These are phyloP conservation scores for Picea abies DNA, from an alignment of 83 land plant species.

Conservation along the genomic window DNA sequence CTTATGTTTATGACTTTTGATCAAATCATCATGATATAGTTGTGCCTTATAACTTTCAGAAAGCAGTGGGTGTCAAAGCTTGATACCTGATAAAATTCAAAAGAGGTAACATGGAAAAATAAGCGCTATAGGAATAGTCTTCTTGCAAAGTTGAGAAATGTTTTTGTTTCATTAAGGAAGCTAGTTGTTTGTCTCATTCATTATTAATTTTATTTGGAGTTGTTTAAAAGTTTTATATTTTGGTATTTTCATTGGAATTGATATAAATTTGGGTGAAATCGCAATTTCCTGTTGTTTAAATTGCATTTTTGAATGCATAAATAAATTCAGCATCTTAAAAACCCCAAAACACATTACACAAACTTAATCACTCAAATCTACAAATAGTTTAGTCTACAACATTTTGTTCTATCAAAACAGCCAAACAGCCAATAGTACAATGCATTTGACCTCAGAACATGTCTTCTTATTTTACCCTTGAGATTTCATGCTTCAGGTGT, in stretches of 20 bases:
- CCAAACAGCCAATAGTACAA: neutral
- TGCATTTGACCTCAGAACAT: neutral
- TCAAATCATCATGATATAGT: neutral
- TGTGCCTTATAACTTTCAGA: neutral
- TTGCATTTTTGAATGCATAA: too few species aligned
- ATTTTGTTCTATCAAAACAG: neutral
- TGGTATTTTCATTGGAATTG: too few species aligned
- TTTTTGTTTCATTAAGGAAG: neutral
- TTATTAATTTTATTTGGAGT: too few species aligned
- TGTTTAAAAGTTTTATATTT: too few species aligned
- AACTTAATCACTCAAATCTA: too few species aligned
- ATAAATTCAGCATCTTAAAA: too few species aligned
- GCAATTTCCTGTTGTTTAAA: too few species aligned
- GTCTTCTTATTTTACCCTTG: neutral
- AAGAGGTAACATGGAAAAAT: too few species aligned
- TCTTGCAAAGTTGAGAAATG: neutral
- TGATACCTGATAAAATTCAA: neutral
- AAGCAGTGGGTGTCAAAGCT: neutral
- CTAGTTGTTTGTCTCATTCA: neutral
- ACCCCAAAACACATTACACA: too few species aligned
- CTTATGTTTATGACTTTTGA: neutral
- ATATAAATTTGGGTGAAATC: too few species aligned
- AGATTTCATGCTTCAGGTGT: neutral
- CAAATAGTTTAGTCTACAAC: too few species aligned
- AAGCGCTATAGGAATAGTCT: neutral